A percentile compares a stretch with the other conserved stretches of the same genome.
Conservation (phyloP, 2,329 filamentous ascomycete genomes). For the Pseudogymnoascus sp. region DNA sequence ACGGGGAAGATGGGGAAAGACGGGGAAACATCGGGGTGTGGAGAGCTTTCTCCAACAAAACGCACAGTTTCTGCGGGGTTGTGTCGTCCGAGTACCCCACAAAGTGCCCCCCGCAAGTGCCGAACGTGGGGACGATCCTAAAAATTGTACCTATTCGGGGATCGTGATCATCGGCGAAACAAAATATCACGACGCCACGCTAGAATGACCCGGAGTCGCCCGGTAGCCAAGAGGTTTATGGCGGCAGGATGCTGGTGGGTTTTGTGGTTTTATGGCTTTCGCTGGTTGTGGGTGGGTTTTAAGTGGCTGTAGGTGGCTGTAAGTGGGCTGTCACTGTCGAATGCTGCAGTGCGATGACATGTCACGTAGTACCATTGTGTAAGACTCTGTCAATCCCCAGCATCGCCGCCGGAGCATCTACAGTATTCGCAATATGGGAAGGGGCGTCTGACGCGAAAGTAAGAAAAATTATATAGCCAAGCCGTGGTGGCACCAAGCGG, state of each 20-base stretch:
- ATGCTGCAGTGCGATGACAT: neutral
- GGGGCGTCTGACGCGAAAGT: neutral
- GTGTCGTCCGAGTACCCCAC: neutral
- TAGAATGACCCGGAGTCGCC: neutral
- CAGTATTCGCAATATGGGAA: neutral
- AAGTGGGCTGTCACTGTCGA: neutral
- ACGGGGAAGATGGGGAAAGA: neutral
- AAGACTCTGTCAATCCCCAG: neutral
- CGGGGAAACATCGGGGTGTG: neutral
- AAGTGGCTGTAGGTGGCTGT: neutral
- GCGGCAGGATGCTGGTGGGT: neutral
- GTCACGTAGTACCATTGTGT: neutral
- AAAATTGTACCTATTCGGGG: neutral
- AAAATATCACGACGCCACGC: neutral
- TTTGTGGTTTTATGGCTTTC: neutral
- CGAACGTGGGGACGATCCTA: neutral
- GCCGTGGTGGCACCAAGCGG: neutral
- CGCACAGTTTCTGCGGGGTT: neutral
- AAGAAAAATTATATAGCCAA: neutral
- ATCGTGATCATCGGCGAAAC: neutral
- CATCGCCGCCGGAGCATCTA: neutral
- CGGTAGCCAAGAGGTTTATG: neutral
- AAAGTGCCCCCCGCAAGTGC: neutral
- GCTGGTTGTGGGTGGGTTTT: neutral
- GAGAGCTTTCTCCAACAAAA: neutral